phyloP scores from a whole-genome alignment of 2,329 filamentous ascomycete species.

The Verticillium dahliae region DNA sequence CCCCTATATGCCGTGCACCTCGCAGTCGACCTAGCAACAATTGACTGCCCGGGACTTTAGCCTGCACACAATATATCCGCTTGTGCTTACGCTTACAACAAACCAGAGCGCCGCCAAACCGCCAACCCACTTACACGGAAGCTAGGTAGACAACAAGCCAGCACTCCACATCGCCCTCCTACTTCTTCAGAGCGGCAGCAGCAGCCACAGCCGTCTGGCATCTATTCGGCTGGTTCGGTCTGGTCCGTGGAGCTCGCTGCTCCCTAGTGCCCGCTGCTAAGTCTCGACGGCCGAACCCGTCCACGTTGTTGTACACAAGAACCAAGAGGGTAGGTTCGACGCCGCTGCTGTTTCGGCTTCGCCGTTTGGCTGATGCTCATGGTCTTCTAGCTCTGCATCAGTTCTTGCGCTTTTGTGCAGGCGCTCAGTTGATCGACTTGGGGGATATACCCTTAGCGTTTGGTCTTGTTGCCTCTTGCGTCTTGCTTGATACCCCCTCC shows the following conservation, averaged over 20 bases:
- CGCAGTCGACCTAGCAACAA: slow-evolving; percentile 3
- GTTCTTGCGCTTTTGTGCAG: neutral
- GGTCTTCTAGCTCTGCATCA: neutral
- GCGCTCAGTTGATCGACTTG: neutral
- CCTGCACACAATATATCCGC: neutral
- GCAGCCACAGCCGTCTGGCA: neutral
- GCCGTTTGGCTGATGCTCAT: neutral
- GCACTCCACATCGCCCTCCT: neutral
- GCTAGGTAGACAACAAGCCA: neutral
- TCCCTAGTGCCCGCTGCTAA: neutral
- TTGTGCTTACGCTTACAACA: neutral
- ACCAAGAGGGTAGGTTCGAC: neutral
- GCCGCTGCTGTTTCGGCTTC: neutral
- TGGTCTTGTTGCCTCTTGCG: neutral
- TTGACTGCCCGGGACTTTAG: neutral
- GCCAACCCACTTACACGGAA: neutral
- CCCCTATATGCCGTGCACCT: slow-evolving; percentile 2
- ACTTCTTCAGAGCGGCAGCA: neutral
- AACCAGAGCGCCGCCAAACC: neutral
- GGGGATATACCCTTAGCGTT: neutral
- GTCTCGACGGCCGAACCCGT: neutral
- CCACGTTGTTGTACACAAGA: neutral
- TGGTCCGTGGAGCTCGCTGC: neutral
- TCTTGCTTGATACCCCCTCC: neutral
- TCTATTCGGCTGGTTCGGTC: too few relatives aligned